Conservation (phyloP, 495 filamentous ascomycete genomes). For the Chaetomium fimeti region DNA sequence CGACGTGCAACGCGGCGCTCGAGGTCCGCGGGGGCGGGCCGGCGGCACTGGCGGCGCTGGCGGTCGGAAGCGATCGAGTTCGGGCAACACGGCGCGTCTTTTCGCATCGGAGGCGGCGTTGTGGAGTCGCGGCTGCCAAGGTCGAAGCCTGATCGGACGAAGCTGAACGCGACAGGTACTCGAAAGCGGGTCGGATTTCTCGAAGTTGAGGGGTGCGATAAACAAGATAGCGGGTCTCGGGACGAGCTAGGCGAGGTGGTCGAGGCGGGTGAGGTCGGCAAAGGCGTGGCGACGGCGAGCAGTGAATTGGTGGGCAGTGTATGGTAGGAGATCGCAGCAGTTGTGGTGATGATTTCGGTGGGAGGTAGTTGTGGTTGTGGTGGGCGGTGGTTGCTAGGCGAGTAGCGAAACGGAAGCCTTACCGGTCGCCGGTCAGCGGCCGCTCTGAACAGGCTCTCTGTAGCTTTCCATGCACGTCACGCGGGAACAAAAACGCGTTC, state of each 20-base stretch:
- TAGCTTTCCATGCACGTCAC: conserved; percentile 20
- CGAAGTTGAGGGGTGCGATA: conserved; percentile 13
- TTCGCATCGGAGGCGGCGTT: conserved; percentile 12
- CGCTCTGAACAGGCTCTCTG: neutral
- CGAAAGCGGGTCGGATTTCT: conserved; percentile 18
- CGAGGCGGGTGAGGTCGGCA: no score
- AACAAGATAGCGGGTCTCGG: no score
- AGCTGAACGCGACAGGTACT: conserved; percentile 1
- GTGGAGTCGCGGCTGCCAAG: conserved; percentile 4
- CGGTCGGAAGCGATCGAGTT: conserved; percentile 6
- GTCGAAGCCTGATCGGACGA: conserved; percentile 13
- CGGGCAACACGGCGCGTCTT: neutral
- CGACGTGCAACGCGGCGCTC: neutral
- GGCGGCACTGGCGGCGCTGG: conserved; percentile 2
- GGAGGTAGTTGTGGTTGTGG: no score
- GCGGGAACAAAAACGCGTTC: neutral
- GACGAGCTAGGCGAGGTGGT: no score
- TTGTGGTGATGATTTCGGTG: neutral
- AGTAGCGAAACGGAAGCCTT: conserved; percentile 31
- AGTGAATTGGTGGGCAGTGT: neutral
- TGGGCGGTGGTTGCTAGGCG: conserved; percentile 13
- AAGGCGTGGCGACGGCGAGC: conserved; percentile 6
- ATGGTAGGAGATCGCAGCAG: neutral
- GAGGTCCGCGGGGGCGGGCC: conserved; percentile 17
- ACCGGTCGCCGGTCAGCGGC: conserved; percentile 23